Base-by-base conservation (phyloP, 2,329 filamentous ascomycete species). In the Alternaria ethzedia region DNA sequence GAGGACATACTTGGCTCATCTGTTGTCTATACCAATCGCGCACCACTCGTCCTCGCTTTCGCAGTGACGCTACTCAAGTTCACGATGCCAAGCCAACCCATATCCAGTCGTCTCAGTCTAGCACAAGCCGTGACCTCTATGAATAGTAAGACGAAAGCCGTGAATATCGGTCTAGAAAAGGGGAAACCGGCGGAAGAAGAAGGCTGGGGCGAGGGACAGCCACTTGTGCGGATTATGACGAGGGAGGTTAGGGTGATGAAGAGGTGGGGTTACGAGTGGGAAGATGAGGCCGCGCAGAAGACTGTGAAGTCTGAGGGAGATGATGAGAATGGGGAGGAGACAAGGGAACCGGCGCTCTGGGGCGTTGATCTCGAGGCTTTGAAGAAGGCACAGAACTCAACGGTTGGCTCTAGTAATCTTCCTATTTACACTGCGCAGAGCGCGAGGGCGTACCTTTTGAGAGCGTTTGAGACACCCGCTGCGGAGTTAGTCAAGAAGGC, bases 21-120 rank as follows among this genome's bases (percentile, higher is more conserved):
- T 1, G 82, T 83, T 0, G 70, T 97, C 2, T 82, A 89, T 65
- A 96, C 92, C 0, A 96, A 97, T 73, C 86, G 94, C 43, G 93
- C 94, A 3, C 93, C 94, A 1, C 82, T 97, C 2, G 89, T 97
- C 2, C 84, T 97, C 6, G 93, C 93, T 0, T 96, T 96, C 78
- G 89, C 91, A 1, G 87, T 93, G 13, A 87, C 89, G 63, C 76
- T 95, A 52, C 77, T 96, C 50, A 90, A 91, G 49, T 89, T 91
- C 75, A 96, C 92, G 0, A 95, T 94, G 90, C 91, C 93, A 0
- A 90, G 92, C 69, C 94, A 97, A 76, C 93, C 93, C 4, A 84
- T 90, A 4, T 96, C 92, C n/a, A 95, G 92, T 75, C 86, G 92
- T 50, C 82, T 97, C 20, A 96, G 93, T 75, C 82, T 97, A 20